Evolutionary conservation across 768 basidiomycete species (phyloP), one percentile per base, ranked within the genome.

Genomic region (Boletus bicolor): DNA sequence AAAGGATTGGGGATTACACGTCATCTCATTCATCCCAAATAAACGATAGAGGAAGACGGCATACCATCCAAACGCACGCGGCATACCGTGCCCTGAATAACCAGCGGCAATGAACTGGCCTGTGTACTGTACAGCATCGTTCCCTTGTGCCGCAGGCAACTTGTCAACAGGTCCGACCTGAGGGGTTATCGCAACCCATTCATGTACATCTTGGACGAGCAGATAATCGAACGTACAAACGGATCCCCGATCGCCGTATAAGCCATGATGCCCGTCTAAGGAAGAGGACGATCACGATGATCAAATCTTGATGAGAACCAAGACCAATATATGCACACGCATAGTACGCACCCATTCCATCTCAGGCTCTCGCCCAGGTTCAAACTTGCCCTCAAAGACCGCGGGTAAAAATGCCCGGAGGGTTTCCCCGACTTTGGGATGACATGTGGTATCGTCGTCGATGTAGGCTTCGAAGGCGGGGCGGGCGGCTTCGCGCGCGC

Each of bases 241-340:
- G 90, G 90, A 65, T 86, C 85, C 0, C 75, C 73, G 0, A 72
- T 73, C 51, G 72, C 74, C 0, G 90, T 87, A 61, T 74, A 89
- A 0, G 83, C 91, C 89, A 91, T 91, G 43, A 93, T 89, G 0
- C 91, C 92, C 0, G 87, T 89, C 91, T 91, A 35, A 39, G 8
- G 39, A 14, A 47, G 6, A 26, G 4, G 14, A 15, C 21, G 6
- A 43, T 30, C 42, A 48, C 9, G 30, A 48, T 12, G 11, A 46
- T 35, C 37, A 12, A 17, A 44, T 19, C 19, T 12, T 6, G 32
- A 6, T 21, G 15, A 37, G 26, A 34, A 9, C 15, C 21, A 19
- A 26, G n/a, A 24, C 12, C 3, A 28, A 50, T 3, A 15, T 35
- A 11, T 24, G 21, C 5, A 24, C 30, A 30, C 4, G 44, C 26